These are phyloP conservation scores for Fusarium pseudograminearum DNA, from an alignment of 2,329 filamentous ascomycete species.

Conservation along the genomic window DNA sequence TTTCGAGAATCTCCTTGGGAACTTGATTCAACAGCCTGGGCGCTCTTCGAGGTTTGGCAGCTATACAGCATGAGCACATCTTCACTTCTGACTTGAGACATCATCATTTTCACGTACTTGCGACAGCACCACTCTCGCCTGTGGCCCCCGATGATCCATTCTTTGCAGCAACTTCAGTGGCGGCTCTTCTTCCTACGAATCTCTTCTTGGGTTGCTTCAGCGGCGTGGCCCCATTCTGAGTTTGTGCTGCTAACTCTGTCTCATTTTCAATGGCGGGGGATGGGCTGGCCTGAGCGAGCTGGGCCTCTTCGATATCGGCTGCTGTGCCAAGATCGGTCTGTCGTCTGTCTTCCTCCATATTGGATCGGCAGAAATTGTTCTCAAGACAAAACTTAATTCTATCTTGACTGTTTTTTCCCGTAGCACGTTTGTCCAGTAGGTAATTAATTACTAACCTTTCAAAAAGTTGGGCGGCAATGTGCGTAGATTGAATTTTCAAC, in stretches of 20 bases:
- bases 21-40: constrained; percentile 91
- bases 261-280: constrained; percentile 33
- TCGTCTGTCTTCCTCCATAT: constrained; percentile 82
- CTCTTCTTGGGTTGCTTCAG: constrained; percentile 86
- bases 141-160: constrained; percentile 48
- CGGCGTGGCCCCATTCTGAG: constrained; percentile 56
- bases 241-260: constrained; percentile 34
- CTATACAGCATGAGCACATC: constrained; percentile 57
- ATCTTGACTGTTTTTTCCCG: neutral
- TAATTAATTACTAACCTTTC: constrained; percentile 5
- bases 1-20: constrained; percentile 85
- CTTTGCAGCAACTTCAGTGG: constrained; percentile 69
- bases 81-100: constrained; percentile 10
- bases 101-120: constrained; percentile 62
- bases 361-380: neutral
- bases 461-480: constrained; percentile 43
- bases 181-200: constrained; percentile 87
- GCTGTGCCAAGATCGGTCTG: constrained; percentile 77
- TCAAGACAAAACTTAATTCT: neutral
- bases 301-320: constrained; percentile 69
- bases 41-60: constrained; percentile 76
- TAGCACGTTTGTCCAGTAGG: neutral
- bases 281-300: constrained; percentile 51
- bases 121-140: constrained; percentile 51
- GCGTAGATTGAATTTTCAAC: constrained; percentile 21